Conservation (phyloP, 441 rosid species). For the Geranium incanum region DNA sequence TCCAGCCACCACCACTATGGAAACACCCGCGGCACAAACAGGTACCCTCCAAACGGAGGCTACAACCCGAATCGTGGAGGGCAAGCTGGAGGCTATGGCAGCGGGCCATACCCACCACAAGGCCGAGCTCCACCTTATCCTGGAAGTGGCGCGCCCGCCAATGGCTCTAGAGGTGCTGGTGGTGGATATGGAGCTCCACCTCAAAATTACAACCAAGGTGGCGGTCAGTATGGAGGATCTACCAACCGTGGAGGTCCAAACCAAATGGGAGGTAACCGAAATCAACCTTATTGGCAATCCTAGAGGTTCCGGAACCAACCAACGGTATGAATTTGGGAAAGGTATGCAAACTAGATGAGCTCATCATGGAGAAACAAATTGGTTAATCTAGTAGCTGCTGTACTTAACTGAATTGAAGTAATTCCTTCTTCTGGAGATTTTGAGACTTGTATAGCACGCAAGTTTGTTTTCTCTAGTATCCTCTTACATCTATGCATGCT, state of each 20-base stretch:
- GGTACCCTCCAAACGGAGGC: constrained; percentile 58
- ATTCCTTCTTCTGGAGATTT: too few relatives aligned
- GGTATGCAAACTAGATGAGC: too few relatives aligned
- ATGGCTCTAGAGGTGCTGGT: constrained; percentile 18
- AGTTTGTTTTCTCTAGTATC: too few relatives aligned
- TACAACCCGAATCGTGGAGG: constrained; percentile 56
- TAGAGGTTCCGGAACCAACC: too few relatives aligned
- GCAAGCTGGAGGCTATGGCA: constrained; percentile 29
- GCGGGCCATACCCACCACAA: constrained; percentile 44
- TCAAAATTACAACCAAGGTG: constrained; percentile 12
- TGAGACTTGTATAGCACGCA: too few relatives aligned
- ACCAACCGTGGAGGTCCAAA: constrained; percentile 18
- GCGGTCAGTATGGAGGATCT: too few relatives aligned
- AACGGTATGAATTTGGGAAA: too few relatives aligned
- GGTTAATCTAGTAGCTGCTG: too few relatives aligned
- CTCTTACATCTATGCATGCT: too few relatives aligned
- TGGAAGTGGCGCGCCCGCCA: constrained; percentile 12
- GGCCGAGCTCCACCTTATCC: constrained; percentile 30
- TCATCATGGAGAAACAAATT: too few relatives aligned
- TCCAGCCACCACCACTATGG: constrained; percentile 53
- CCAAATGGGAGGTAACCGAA: constrained; percentile 25
- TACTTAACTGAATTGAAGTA: too few relatives aligned
- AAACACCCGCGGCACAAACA: constrained; percentile 65
- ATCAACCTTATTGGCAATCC: constrained; percentile 30
- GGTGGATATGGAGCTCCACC: constrained; percentile 22